These are phyloP conservation scores for Debaryomyces sp. DNA, from an alignment of 1,139 yeast species.

Conservation along the genomic window DNA sequence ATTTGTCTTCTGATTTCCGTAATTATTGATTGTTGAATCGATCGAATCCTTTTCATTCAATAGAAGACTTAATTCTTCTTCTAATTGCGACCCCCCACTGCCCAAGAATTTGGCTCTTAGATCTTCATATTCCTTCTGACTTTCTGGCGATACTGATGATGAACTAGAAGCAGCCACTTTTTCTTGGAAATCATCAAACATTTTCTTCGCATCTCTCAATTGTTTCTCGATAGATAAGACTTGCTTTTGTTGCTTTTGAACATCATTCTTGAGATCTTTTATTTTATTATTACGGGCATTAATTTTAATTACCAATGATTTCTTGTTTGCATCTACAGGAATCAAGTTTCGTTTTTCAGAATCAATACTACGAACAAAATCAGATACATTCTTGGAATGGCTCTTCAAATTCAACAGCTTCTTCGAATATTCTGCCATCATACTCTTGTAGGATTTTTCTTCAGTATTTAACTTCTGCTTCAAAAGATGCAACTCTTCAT, in stretches of 20 bases:
- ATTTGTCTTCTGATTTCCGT: slow-evolving; percentile 47
- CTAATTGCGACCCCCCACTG: slow-evolving; percentile 60
- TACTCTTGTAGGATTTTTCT: slow-evolving; percentile 29
- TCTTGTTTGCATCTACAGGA: slow-evolving; percentile 59
- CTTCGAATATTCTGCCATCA: slow-evolving; percentile 50
- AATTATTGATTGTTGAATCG: slow-evolving; percentile 37
- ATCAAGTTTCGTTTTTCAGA: slow-evolving; percentile 51
- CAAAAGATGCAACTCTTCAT: slow-evolving; percentile 30
- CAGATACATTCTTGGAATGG: slow-evolving; percentile 40
- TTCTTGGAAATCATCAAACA: slow-evolving; percentile 48
- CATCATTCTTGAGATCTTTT: slow-evolving; percentile 54
- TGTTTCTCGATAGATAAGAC: slow-evolving; percentile 50
- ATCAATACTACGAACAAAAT: slow-evolving; percentile 44
- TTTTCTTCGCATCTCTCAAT: slow-evolving; percentile 45
- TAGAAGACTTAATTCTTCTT: slow-evolving; percentile 49
- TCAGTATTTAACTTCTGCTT: slow-evolving; percentile 25
- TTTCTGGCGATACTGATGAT: slow-evolving; percentile 49
- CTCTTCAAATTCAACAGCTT: slow-evolving; percentile 46
- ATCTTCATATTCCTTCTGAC: slow-evolving; percentile 59
- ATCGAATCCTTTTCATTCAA: slow-evolving; percentile 49
- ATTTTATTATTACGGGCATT: slow-evolving; percentile 52
- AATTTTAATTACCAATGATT: slow-evolving; percentile 50
- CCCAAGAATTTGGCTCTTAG: slow-evolving; percentile 61
- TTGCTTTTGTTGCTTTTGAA: slow-evolving; percentile 50
- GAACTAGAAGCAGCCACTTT: slow-evolving; percentile 26